Evolutionary conservation across 1,284 basidiomycete genomes (phyloP), one percentile per base, ranked within the genome.

Genomic region (Inonotus hispidus): DNA sequence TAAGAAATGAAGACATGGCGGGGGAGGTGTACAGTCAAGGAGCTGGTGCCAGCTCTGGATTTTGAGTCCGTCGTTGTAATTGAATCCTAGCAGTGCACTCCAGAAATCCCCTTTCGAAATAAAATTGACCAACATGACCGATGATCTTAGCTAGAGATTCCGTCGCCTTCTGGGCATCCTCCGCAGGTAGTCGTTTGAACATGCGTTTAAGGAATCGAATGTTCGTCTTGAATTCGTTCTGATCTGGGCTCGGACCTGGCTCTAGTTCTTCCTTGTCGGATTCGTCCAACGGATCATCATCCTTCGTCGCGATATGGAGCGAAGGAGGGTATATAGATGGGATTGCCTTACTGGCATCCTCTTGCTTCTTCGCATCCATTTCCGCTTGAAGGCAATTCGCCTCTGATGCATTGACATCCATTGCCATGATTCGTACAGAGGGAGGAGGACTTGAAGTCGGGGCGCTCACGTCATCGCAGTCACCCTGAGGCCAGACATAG

Each of bases 401-500:
- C 7, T 45, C 55, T 14, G 39, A 39, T 19, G 23, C 45, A 19
- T 14, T 35, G 41, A 41, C 14, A 25, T 39, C 53, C 25, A 27
- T 39, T n/a, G 53, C 38, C 23, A 14, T n/a, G 19, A 55, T 16
- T 25, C 53, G 53, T 25, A 55, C 19, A 25, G 39, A 41, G 13
- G 59, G 60, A 10, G 55, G 39, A 14, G 60, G 60, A n/a, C 60
- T 57, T 41, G 37, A 39, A 23, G 54, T 29, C 11, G 60, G 60
- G 21, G 35, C 38, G 35, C 49, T 56, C 23, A 56, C 38, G 23
- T 61, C 60, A 29, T 56, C 53, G 32, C 21, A 38, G n/a, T 60
- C 59, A 1, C 25, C n/a, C 5, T 16, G 53, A 8, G 41, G 19
- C 13, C 38, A 25, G 2, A 19, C 19, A 19, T 56, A 53, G 29